Evolutionary conservation across 352 stramenopile species (phyloP), one percentile per base, ranked within the genome.

Genomic region (Phytophthora cactorum): DNA sequence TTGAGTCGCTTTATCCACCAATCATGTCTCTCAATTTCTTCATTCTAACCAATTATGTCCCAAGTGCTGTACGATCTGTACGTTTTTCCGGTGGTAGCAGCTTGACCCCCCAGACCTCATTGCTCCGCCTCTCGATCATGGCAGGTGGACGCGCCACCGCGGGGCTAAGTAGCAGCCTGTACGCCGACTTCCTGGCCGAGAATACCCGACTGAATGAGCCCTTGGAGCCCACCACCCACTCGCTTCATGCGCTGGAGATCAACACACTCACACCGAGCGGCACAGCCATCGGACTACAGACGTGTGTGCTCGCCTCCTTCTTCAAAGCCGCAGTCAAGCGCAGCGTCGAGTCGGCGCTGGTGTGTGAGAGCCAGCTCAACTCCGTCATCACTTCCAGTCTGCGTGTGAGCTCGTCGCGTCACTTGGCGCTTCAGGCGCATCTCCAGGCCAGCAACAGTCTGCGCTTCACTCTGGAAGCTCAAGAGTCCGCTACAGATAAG

Each of bases 401-500:
- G 45, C 72, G 84, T 45, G 70, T 93, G 66, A 92, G 81, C 53
- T 93, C 86, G 59, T 77, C 82, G 72, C 86, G 84, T 44, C 82
- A 88, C 27, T 51, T 92, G 54, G 78, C 84, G 52, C 63, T 93
- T 28, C 82, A 90, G 55, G 80, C 86, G 50, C 83, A 89, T 66
- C 68, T 93, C 15, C 83, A 80, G 9, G 82, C 81, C 7, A 92
- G 72, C 50, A 34, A 80, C 12, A 60, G 15, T 10, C 44, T 92
- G 43, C 83, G 86, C 22, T 89, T 92, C 63, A 93, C 86, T 51
- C 66, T 93, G 25, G 86, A 93, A 52, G 83, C 83, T 14, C 83
- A 84, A 59, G 86, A 93, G 58, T 86, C 82, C 3, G 80, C 83
- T 15, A 88, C 77, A n/a, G 83, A 90, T 56, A 89, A 87, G 45